These are phyloP conservation scores for Tardiomyces blankii DNA, from an alignment of 1,139 yeast genomes.

Conservation along the genomic window DNA sequence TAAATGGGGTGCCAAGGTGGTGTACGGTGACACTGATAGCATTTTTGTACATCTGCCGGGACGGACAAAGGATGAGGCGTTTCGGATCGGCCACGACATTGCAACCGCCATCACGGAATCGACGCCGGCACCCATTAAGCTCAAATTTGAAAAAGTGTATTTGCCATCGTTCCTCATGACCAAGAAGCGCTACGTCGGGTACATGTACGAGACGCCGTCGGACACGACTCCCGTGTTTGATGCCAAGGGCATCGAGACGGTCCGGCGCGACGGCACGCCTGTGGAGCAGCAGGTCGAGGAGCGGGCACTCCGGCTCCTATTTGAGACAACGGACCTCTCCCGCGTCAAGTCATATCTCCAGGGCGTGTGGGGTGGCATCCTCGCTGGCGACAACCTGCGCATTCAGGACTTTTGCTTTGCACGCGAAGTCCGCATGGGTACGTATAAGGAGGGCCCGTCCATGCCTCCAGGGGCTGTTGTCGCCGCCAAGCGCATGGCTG, in stretches of 20 bases:
- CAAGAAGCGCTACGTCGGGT: constrained; percentile 87
- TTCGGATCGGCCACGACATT: constrained; percentile 57
- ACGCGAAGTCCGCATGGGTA: constrained; percentile 77
- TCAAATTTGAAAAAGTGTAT: constrained; percentile 89
- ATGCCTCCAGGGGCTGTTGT: constrained; percentile 90
- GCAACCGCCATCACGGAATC: constrained; percentile 50
- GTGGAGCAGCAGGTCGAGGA: constrained; percentile 83
- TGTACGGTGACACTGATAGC: constrained; percentile 95
- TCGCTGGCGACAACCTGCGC: constrained; percentile 47
- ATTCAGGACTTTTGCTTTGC: constrained; percentile 86
- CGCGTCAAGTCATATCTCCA: constrained; percentile 53
- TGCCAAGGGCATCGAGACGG: constrained; percentile 94
- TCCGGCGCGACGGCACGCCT: constrained; percentile 87
- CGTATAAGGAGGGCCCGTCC: constrained; percentile 57
- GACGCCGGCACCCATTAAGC: constrained; percentile 71
- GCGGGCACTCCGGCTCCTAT: constrained; percentile 51
- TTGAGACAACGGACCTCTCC: constrained; percentile 64
- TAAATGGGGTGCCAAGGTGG: constrained; percentile 81
- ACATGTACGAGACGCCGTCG: constrained; percentile 48
- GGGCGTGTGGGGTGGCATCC: constrained; percentile 54
- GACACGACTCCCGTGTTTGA: constrained; percentile 63
- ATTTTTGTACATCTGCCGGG: constrained; percentile 88
- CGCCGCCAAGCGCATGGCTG: constrained; percentile 47
- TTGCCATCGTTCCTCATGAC: constrained; percentile 75
- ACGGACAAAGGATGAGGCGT: constrained; percentile 64